Conservation (phyloP, 495 filamentous ascomycete genomes). For the Xylaria venustula region DNA sequence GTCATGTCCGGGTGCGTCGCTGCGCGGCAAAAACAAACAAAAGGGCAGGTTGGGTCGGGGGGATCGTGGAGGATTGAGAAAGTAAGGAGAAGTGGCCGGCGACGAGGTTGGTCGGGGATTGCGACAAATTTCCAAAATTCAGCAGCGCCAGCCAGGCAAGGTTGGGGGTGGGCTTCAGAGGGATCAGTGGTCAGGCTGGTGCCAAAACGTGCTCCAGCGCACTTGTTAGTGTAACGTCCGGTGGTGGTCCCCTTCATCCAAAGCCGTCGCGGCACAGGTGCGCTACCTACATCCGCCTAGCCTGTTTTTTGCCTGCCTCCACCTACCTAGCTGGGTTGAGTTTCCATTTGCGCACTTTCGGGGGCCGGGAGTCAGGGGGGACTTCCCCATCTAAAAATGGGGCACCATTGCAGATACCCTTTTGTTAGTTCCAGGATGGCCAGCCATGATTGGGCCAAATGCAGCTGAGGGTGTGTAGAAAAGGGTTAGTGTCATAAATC, state of each 20-base stretch:
- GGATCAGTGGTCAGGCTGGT: not conserved
- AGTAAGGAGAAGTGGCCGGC: constrained; percentile 12
- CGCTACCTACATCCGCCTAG: not conserved
- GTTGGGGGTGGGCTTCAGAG: not conserved
- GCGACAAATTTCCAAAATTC: constrained; percentile 18
- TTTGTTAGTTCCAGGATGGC: not conserved
- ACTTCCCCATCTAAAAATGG: constrained; percentile 10
- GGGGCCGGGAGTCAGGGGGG: constrained; percentile 11
- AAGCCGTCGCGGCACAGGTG: not conserved
- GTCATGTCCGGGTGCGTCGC: constrained; percentile 5
- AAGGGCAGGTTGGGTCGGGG: not conserved
- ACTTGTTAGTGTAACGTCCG: not conserved
- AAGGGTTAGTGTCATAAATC: not conserved
- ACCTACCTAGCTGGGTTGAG: constrained; percentile 1
- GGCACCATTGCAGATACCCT: constrained; percentile 5
- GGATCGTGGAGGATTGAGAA: constrained; percentile 13
- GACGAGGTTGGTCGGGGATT: constrained; percentile 14
- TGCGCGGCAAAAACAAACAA: constrained; percentile 11
- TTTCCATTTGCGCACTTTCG: not conserved
- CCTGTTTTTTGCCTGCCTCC: not conserved
- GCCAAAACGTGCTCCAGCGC: not conserved
- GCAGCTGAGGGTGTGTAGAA: not conserved
- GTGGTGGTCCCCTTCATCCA: not conserved
- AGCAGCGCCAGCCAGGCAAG: constrained; percentile 6
- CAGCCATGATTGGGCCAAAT: not conserved